Evolutionary conservation across 805 yeast genomes (phyloP).

Genomic region (Starmerella khaoyaiensis): DNA sequence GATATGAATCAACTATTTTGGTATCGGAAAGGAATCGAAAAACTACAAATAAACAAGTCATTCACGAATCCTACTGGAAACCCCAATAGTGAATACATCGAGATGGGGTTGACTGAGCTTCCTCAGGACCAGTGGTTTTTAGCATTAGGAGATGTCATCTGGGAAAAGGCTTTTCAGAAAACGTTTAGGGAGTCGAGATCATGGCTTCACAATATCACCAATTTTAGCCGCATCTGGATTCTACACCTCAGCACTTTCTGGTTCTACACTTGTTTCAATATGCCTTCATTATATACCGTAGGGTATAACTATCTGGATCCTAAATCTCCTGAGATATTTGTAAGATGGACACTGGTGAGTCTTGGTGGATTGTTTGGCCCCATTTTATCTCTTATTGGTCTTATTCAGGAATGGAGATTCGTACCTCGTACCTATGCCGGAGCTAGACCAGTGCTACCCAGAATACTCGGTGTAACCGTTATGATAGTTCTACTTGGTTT

Average conservation of each 20-base stretch:
- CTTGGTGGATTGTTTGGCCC: constrained; percentile 55
- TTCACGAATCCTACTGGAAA: constrained; percentile 32
- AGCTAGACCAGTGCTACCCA: constrained; percentile 42
- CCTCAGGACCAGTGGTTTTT: constrained; percentile 45
- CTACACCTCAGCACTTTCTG: constrained; percentile 63
- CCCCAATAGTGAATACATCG: neutral
- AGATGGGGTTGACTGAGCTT: constrained; percentile 17
- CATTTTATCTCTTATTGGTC: constrained; percentile 42
- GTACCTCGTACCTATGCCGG: constrained; percentile 69
- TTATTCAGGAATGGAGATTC: constrained; percentile 44
- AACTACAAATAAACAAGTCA: constrained; percentile 35
- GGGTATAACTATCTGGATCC: constrained; percentile 36
- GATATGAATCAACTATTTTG: constrained; percentile 82
- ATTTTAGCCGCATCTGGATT: constrained; percentile 70
- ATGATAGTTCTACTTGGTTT: constrained; percentile 27
- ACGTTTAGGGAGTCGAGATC: constrained; percentile 63
- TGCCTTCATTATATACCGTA: constrained; percentile 53
- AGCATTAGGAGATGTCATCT: constrained; percentile 41
- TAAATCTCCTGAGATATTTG: constrained; percentile 42
- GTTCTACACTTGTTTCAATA: constrained; percentile 58
- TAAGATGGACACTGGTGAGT: constrained; percentile 45
- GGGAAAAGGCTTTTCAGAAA: constrained; percentile 59
- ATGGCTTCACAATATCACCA: constrained; percentile 62
- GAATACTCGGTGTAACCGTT: constrained; percentile 37
- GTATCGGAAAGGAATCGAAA: constrained; percentile 58